Conservation (phyloP, 371 early-diverging fungal genomes). For the Caulochytrium protostelioides region DNA sequence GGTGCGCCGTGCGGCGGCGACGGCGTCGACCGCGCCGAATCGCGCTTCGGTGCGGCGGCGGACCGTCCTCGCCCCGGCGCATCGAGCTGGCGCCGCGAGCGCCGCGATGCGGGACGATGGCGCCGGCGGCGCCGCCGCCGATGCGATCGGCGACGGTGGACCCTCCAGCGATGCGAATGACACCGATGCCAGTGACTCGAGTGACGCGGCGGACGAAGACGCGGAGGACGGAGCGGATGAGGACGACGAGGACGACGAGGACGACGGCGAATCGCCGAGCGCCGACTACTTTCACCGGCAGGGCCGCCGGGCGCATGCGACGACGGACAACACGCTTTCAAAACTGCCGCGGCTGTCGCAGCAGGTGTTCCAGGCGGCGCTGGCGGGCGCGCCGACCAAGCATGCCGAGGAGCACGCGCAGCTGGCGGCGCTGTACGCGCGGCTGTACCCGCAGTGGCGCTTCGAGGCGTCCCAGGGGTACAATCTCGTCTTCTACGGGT, state of each 20-base stretch:
- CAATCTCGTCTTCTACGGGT: conserved; percentile 69
- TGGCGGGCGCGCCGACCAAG: conserved; percentile 26
- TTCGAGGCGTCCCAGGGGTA: conserved; percentile 59
- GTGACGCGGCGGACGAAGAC: neutral
- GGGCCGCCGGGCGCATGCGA: conserved; percentile 25
- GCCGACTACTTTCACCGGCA: conserved; percentile 53
- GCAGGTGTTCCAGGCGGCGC: conserved; percentile 30
- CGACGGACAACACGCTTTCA: conserved; percentile 69
- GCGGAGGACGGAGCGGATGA: neutral
- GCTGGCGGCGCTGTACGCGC: conserved; percentile 28
- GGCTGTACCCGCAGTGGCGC: conserved; percentile 56
- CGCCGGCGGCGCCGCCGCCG: no score
- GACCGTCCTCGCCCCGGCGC: no score
- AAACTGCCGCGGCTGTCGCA: conserved; percentile 43
- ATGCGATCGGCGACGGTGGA: no score
- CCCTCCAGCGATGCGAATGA: no score
- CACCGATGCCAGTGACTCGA: no score
- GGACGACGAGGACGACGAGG: conserved; percentile 1
- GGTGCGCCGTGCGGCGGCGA: no score
- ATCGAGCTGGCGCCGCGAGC: no score
- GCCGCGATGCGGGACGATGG: no score
- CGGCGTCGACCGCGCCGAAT: no score
- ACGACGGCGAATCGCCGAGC: conserved; percentile 23
- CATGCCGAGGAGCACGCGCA: conserved; percentile 33
- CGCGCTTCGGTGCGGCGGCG: no score